Evolutionary conservation across 2,329 filamentous ascomycete genomes (phyloP).

Genomic region (Apiospora malaysiana): DNA sequence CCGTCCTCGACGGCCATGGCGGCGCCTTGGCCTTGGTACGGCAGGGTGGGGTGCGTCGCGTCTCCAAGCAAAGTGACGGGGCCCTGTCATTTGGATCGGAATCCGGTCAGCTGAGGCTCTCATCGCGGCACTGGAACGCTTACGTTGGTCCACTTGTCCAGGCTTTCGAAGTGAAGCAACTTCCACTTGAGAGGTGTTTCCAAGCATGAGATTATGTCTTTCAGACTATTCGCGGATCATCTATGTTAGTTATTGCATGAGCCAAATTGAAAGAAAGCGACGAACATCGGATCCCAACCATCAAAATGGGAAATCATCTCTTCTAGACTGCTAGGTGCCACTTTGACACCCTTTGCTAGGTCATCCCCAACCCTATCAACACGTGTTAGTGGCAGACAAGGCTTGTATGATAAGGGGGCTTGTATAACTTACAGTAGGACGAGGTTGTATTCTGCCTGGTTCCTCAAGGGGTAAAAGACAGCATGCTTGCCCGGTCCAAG

Average conservation of each 20-base stretch:
- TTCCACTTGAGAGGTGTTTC: conserved; percentile 19
- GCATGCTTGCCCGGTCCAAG: conserved; percentile 19
- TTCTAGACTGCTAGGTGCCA: neutral
- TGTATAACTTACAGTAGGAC: neutral
- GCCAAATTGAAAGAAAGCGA: neutral
- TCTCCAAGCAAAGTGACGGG: conserved; percentile 10
- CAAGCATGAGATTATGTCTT: conserved; percentile 13
- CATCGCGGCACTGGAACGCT: neutral
- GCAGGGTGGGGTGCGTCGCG: conserved; percentile 29
- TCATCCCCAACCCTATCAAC: conserved; percentile 8
- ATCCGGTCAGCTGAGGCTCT: neutral
- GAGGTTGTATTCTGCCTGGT: conserved; percentile 11
- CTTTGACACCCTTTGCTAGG: neutral
- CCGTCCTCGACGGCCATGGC: conserved; percentile 36
- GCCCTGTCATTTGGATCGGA: neutral
- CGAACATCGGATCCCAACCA: conserved; percentile 21
- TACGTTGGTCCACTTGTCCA: conserved; percentile 18
- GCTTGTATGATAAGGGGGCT: neutral
- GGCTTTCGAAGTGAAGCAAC: neutral
- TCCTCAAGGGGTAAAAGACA: conserved; percentile 21
- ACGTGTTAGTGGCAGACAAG: neutral
- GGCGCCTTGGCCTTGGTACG: conserved; percentile 36
- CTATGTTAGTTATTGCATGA: neutral
- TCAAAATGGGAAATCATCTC: conserved; percentile 15
- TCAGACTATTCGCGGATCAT: neutral